phyloP scores from a whole-genome alignment of 139 green algal species.

The Micractinium sp. region DNA sequence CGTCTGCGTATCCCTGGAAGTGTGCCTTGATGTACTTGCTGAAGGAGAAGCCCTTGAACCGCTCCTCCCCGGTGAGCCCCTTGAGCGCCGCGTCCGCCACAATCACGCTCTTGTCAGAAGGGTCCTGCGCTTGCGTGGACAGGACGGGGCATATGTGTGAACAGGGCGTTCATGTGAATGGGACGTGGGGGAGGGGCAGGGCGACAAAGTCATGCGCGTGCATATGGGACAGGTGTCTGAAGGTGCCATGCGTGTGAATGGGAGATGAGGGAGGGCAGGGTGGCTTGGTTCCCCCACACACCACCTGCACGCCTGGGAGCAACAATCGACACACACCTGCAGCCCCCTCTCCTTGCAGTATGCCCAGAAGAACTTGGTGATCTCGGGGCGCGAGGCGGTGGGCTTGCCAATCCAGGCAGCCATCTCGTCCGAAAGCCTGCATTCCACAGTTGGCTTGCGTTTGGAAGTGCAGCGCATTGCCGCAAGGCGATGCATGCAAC shows the following conservation, averaged over 20 bases:
- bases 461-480: background rate
- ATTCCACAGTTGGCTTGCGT: background rate
- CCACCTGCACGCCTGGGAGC: no score
- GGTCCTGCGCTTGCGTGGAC: slow-evolving; percentile 37
- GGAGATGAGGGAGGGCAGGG: no score
- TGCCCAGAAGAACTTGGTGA: slow-evolving; percentile 64
- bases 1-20: slow-evolving; percentile 39
- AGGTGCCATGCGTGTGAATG: no score
- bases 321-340: background rate
- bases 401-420: slow-evolving; percentile 51
- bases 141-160: no score
- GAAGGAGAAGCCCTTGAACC: slow-evolving; percentile 62
- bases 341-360: slow-evolving; percentile 57
- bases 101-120: slow-evolving; percentile 37
- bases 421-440: slow-evolving; percentile 54
- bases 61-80: slow-evolving; percentile 45
- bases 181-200: no score
- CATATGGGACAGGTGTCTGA: no score
- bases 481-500: background rate
- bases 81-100: slow-evolving; percentile 45
- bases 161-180: no score
- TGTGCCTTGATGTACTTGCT: slow-evolving; percentile 54
- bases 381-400: slow-evolving; percentile 48
- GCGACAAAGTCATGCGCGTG: no score
- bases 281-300: no score